Percentiles rank a stretch among this genome's conserved stretches.
phyloP scores from a whole-genome alignment of 495 filamentous ascomycete genomes.

The Trichoderma asperelloides region DNA sequence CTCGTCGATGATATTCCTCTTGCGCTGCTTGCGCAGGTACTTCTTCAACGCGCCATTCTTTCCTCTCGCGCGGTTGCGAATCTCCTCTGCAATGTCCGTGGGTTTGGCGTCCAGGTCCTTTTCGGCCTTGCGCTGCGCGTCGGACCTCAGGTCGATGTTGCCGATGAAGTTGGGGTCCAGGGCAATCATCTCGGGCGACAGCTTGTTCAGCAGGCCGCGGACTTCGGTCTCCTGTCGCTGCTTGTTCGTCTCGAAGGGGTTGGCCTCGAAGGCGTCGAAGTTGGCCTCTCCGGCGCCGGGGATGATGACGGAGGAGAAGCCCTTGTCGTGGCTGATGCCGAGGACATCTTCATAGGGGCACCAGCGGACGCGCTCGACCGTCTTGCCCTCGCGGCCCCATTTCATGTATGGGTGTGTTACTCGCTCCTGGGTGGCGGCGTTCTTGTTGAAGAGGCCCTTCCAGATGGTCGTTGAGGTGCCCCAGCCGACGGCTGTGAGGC shows the following conservation, averaged over 20 bases:
- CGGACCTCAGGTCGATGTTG: conserved; percentile 66
- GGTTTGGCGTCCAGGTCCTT: conserved; percentile 65
- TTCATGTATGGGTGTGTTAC: conserved; percentile 85
- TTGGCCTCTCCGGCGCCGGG: conserved; percentile 94
- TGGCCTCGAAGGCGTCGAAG: conserved; percentile 86
- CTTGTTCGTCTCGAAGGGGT: conserved; percentile 93
- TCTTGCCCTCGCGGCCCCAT: conserved; percentile 80
- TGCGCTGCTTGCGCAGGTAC: conserved; percentile 80
- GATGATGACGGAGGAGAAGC: conserved; percentile 81
- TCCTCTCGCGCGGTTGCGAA: conserved; percentile 67
- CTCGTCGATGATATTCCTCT: conserved; percentile 89
- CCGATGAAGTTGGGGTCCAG: conserved; percentile 86
- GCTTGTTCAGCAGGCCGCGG: conserved; percentile 77
- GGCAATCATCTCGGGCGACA: conserved; percentile 95
- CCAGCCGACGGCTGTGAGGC: conserved; percentile 83
- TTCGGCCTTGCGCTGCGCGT: conserved; percentile 62
- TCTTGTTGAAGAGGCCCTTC: conserved; percentile 75
- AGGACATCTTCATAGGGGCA: conserved; percentile 93
- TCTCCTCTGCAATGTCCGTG: conserved; percentile 61
- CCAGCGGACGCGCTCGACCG: conserved; percentile 75
- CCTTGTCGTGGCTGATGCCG: conserved; percentile 72
- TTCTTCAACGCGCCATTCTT: conserved; percentile 84
- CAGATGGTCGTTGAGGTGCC: conserved; percentile 82
- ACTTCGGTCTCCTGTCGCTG: conserved; percentile 93
- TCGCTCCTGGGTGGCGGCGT: conserved; percentile 57